A percentile compares a stretch with the other conserved stretches of the same genome.
These are phyloP conservation scores for Medicago ruthenica DNA, from an alignment of 306 rosid species.

Conservation along the genomic window DNA sequence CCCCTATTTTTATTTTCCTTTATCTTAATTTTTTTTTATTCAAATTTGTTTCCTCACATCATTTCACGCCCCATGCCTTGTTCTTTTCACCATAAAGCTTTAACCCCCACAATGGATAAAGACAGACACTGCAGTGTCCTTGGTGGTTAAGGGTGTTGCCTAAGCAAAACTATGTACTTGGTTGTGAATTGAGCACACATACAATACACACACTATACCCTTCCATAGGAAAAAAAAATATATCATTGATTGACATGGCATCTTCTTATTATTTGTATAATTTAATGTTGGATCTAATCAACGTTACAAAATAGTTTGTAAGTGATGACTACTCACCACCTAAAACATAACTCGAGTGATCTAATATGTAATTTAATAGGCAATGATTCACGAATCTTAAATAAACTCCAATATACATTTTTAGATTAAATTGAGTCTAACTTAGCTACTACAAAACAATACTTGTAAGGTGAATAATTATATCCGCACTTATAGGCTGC, in stretches of 20 bases:
- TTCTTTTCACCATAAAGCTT: constrained; percentile 69
- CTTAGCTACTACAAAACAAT: too few species aligned
- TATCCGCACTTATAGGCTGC: too few species aligned
- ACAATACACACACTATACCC: constrained; percentile 3
- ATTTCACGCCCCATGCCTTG: constrained; percentile 65
- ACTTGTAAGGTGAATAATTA: too few species aligned
- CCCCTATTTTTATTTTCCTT: constrained; percentile 7
- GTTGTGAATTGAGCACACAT: constrained; percentile 11
- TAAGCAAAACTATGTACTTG: constrained; percentile 57
- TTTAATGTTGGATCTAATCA: background rate
- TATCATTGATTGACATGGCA: background rate
- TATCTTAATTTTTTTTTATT: too few species aligned
- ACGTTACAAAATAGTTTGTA: too few species aligned
- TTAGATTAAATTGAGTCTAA: too few species aligned
- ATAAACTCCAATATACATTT: too few species aligned
- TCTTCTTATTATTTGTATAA: background rate
- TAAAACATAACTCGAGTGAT: background rate
- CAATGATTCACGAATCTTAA: too few species aligned
- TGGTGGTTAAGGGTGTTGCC: constrained; percentile 68
- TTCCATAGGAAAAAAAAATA: background rate
- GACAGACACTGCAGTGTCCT: constrained; percentile 45
- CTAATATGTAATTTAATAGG: background rate
- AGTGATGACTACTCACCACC: background rate
- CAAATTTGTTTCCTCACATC: constrained; percentile 42
- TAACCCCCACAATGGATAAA: constrained; percentile 61